A percentile compares a stretch with the other conserved stretches of the same genome.
phyloP scores from a whole-genome alignment of 2,329 filamentous ascomycete species.

The Colletotrichum sublineola region DNA sequence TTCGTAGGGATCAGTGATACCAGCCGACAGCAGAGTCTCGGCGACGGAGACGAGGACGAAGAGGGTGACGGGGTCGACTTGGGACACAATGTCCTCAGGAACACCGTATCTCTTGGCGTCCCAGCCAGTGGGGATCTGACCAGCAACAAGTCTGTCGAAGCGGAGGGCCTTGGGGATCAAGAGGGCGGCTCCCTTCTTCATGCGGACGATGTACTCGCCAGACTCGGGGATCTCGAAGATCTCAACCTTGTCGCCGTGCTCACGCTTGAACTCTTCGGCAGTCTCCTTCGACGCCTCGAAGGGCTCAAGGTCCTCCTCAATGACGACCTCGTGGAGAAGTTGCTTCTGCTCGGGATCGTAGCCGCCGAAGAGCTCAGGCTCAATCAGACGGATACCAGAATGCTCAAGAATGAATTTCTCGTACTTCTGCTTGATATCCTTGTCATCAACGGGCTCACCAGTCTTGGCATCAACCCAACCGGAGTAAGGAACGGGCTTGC shows the following conservation, averaged over 20 bases:
- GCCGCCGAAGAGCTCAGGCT: slow-evolving; percentile 95
- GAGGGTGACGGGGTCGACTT: slow-evolving; percentile 96
- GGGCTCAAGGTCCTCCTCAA: slow-evolving; percentile 95
- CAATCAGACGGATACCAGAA: slow-evolving; percentile 96
- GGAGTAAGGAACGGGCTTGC: slow-evolving; percentile 83
- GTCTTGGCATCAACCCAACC: slow-evolving; percentile 97
- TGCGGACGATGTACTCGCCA: slow-evolving; percentile 92
- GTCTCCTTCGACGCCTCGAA: slow-evolving; percentile 98
- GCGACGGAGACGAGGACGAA: slow-evolving; percentile 95
- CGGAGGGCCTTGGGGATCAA: slow-evolving; percentile 97
- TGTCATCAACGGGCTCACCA: slow-evolving; percentile 95
- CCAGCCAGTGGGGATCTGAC: slow-evolving; percentile 97
- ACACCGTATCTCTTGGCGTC: slow-evolving; percentile 96
- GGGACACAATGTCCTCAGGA: slow-evolving; percentile 96
- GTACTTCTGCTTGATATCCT: slow-evolving; percentile 97
- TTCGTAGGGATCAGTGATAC: slow-evolving; percentile 98
- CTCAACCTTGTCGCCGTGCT: slow-evolving; percentile 98
- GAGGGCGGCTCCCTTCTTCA: slow-evolving; percentile 95
- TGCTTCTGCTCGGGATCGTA: slow-evolving; percentile 99
- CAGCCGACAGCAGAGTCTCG: slow-evolving; percentile 89
- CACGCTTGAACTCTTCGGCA: slow-evolving; percentile 95
- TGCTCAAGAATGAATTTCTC: slow-evolving; percentile 97
- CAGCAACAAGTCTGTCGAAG: slow-evolving; percentile 97
- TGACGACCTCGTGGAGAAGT: slow-evolving; percentile 96
- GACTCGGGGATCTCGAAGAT: slow-evolving; percentile 95